Percentiles rank a stretch among this genome's conserved stretches.
Evolutionary conservation across 352 stramenopile species (phyloP).

Genomic region (Phytophthora citrophthora): DNA sequence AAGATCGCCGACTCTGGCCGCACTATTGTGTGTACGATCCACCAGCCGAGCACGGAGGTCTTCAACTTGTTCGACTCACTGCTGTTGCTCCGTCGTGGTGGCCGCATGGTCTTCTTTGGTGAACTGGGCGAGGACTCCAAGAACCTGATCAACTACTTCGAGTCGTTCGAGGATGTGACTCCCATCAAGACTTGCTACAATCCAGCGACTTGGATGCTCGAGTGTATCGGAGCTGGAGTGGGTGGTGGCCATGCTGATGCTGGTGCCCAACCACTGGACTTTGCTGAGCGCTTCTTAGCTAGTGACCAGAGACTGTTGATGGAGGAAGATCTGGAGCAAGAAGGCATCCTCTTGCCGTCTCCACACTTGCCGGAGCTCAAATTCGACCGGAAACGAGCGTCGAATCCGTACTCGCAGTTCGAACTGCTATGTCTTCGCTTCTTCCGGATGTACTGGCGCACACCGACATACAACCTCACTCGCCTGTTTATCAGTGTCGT

Average conservation of each 20-base stretch:
- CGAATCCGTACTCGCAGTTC: conserved; percentile 28
- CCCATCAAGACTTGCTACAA: conserved; percentile 65
- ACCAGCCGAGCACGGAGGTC: conserved; percentile 28
- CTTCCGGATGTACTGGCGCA: conserved; percentile 73
- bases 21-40: conserved; percentile 21
- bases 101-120: conserved; percentile 33
- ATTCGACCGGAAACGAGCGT: conserved; percentile 48
- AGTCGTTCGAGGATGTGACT: conserved; percentile 48
- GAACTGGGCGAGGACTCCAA: conserved; percentile 50
- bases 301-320: conserved; percentile 44
- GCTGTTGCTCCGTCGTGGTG: conserved; percentile 27
- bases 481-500: conserved; percentile 70
- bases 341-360: conserved; percentile 44
- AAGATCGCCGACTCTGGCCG: conserved; percentile 25
- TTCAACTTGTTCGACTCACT: conserved; percentile 36
- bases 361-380: conserved; percentile 38
- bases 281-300: conserved; percentile 24
- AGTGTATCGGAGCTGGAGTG: conserved; percentile 18
- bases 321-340: conserved; percentile 47
- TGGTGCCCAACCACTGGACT: too few relatives aligned
- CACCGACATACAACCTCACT: conserved; percentile 79
- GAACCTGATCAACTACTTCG: conserved; percentile 69
- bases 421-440: conserved; percentile 40
- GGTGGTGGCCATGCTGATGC: too few relatives aligned
- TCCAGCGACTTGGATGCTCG: conserved; percentile 37